Conservation (phyloP, 2,329 filamentous ascomycete genomes). For the Aulographum hederae region DNA sequence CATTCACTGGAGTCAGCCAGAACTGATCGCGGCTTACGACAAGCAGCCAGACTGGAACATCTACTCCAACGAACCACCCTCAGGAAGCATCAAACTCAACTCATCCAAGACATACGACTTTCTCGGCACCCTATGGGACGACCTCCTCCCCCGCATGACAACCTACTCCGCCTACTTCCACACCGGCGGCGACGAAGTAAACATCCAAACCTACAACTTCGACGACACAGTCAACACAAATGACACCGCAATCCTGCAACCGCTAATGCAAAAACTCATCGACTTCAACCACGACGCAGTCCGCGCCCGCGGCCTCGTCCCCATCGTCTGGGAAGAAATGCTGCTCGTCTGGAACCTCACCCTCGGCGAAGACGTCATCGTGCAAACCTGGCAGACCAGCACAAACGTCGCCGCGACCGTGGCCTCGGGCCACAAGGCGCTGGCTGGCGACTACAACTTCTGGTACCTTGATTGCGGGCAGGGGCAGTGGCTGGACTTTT, state of each 20-base stretch:
- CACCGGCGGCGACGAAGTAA: conserved; percentile 76
- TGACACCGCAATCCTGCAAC: conserved; percentile 43
- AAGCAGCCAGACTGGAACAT: conserved; percentile 30
- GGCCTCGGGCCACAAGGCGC: conserved; percentile 46
- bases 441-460: conserved; percentile 59
- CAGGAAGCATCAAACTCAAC: conserved; percentile 57
- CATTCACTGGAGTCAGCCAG: conserved; percentile 47
- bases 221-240: conserved; percentile 57
- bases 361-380: conserved; percentile 49
- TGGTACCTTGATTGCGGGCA: conserved; percentile 77
- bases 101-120: conserved; percentile 51
- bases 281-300: conserved; percentile 50
- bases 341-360: conserved; percentile 60
- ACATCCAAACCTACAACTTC: conserved; percentile 53
- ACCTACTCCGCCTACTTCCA: conserved; percentile 64
- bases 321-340: conserved; percentile 83
- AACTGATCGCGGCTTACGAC: conserved; percentile 49
- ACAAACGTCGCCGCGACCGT: conserved; percentile 42
- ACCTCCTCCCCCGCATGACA: conserved; percentile 53
- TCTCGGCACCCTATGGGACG: conserved; percentile 52
- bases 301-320: conserved; percentile 43
- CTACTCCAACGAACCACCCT: conserved; percentile 36
- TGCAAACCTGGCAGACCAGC: conserved; percentile 62
- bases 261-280: conserved; percentile 63
- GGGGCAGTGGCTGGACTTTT: conserved; percentile 61